Percentiles rank a stretch among this genome's conserved stretches.
Conservation (phyloP, 306 rosid species). For the Carpinus viminea region DNA sequence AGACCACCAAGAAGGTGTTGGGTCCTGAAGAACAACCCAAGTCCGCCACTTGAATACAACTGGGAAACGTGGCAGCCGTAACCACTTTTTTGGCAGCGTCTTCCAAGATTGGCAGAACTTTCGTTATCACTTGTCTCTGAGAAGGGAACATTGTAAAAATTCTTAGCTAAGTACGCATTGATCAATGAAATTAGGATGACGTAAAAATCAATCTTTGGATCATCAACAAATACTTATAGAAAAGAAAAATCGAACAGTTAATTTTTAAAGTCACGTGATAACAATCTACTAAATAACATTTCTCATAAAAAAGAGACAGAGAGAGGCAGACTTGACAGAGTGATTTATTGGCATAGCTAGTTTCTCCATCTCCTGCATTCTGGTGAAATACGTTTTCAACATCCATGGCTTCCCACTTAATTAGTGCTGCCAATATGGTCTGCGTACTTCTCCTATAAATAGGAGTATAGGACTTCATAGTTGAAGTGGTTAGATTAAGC, state of each 20-base stretch:
- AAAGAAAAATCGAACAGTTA: too few relatives aligned
- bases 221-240: too few relatives aligned
- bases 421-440: too few relatives aligned
- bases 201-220: too few relatives aligned
- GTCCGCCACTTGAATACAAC: neutral
- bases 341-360: slow-evolving; percentile 30
- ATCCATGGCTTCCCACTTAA: slow-evolving; percentile 19
- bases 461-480: too few relatives aligned
- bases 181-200: neutral
- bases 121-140: neutral
- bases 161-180: neutral
- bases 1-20: slow-evolving; percentile 2
- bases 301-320: neutral
- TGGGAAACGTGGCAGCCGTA: neutral
- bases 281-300: too few relatives aligned
- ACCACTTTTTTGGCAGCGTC: neutral
- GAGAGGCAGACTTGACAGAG: neutral
- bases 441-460: too few relatives aligned
- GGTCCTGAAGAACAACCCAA: slow-evolving; percentile 46
- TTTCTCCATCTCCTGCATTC: slow-evolving; percentile 30
- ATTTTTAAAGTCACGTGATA: too few relatives aligned
- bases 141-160: neutral
- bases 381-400: slow-evolving; percentile 11
- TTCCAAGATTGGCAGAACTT: neutral
- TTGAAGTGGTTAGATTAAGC: too few relatives aligned